Evolutionary conservation across 129 eudicot species (phyloP).

Genomic region (Logfia minima): DNA sequence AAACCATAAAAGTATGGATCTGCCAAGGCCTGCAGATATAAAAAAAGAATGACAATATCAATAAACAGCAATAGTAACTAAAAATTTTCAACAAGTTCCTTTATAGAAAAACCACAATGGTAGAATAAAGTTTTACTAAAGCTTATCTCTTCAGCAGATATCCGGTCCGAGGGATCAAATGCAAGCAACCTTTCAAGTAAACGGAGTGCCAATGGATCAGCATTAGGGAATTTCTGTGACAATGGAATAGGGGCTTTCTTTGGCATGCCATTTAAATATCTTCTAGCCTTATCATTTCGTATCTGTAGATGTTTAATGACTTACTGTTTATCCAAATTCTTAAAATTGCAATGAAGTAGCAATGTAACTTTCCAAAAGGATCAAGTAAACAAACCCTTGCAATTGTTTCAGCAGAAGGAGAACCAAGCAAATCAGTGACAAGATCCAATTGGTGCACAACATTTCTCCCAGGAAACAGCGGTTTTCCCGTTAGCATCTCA

Average conservation of each 20-base stretch:
- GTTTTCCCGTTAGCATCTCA: slow-evolving; percentile 78
- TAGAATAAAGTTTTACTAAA: slow-evolving; percentile 33
- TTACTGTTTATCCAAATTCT: background rate
- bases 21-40: slow-evolving; percentile 62
- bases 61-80: slow-evolving; percentile 17
- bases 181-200: slow-evolving; percentile 79
- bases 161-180: slow-evolving; percentile 83
- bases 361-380: background rate
- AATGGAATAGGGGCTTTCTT: slow-evolving; percentile 69
- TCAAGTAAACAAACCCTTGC: slow-evolving; percentile 60
- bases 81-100: background rate
- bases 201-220: slow-evolving; percentile 82
- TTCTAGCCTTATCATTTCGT: slow-evolving; percentile 88
- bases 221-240: slow-evolving; percentile 68
- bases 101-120: background rate
- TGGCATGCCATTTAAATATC: slow-evolving; percentile 65
- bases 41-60: slow-evolving; percentile 31
- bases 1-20: slow-evolving; percentile 79
- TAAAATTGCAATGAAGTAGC: background rate
- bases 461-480: slow-evolving; percentile 82
- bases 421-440: slow-evolving; percentile 82
- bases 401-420: slow-evolving; percentile 73
- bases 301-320: slow-evolving; percentile 51
- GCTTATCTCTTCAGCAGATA: slow-evolving; percentile 86
- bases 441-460: slow-evolving; percentile 87